Percentiles rank a stretch among this genome's conserved stretches.
Evolutionary conservation across 2,329 filamentous ascomycete species (phyloP).

Genomic region (Teratosphaeriaceae sp.): DNA sequence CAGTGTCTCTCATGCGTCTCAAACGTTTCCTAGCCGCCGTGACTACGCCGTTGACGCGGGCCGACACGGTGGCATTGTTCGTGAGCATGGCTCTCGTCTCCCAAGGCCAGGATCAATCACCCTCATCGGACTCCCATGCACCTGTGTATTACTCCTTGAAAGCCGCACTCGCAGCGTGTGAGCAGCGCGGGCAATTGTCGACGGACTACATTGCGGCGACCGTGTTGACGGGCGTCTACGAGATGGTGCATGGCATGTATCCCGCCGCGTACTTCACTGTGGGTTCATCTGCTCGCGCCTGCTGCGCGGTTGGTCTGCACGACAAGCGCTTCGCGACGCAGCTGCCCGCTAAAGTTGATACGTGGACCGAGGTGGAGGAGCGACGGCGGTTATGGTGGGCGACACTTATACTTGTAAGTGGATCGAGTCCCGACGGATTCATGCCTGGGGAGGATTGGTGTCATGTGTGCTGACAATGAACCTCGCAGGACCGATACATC

Average conservation of each 20-base stretch:
- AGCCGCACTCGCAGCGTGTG: conserved; percentile 10
- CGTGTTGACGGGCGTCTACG: conserved; percentile 13
- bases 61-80: conserved; percentile 8
- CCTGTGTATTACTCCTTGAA: conserved; percentile 9
- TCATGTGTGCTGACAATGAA: neutral
- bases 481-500: conserved; percentile 9
- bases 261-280: conserved; percentile 13
- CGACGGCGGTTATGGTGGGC: conserved; percentile 16
- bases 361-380: conserved; percentile 16
- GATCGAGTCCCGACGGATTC: no score
- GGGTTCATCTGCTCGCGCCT: conserved; percentile 8
- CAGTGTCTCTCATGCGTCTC: neutral
- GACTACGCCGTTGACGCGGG: neutral
- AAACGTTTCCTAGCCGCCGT: neutral
- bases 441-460: no score
- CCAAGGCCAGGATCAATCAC: neutral
- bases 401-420: conserved; percentile 11
- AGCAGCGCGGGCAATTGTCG: conserved; percentile 10
- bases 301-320: conserved; percentile 12
- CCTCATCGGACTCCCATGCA: neutral
- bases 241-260: conserved; percentile 14
- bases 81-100: conserved; percentile 11
- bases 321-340: conserved; percentile 16
- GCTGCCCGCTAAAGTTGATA: conserved; percentile 5
- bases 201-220: conserved; percentile 13